Evolutionary conservation across 148 eudicot species (phyloP).

Genomic region (Fagopyrum tataricum): DNA sequence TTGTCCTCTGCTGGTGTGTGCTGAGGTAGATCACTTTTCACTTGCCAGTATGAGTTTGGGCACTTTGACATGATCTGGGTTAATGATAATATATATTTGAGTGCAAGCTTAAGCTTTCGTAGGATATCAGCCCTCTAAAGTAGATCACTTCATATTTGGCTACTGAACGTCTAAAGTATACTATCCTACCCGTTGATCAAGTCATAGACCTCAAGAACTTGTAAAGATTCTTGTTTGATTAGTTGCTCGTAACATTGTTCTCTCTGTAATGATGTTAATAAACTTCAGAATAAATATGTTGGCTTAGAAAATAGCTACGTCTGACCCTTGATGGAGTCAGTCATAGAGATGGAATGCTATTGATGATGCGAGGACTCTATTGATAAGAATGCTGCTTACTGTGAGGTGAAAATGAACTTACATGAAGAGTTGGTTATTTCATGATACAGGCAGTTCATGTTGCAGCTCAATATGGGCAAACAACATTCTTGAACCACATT

Average conservation of each 20-base stretch:
- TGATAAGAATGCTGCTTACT: not conserved
- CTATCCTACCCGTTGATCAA: not conserved
- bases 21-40: not conserved
- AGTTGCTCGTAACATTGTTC: not conserved
- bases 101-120: too few relatives aligned
- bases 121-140: not conserved
- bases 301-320: not conserved
- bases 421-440: not conserved
- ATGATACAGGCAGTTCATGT: slow-evolving; percentile 82
- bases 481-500: slow-evolving; percentile 78
- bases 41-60: not conserved
- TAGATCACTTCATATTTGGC: not conserved
- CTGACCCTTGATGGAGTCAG: not conserved
- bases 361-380: not conserved
- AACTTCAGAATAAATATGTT: not conserved
- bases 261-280: not conserved
- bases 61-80: not conserved
- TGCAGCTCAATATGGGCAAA: slow-evolving; percentile 99
- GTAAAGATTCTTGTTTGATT: not conserved
- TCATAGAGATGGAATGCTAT: not conserved
- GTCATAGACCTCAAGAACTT: not conserved
- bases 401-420: not conserved
- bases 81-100: not conserved
- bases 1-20: not conserved
- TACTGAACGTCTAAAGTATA: not conserved